phyloP scores from a whole-genome alignment of 2,329 filamentous ascomycete genomes.

The Sclerotinia trifoliorum region DNA sequence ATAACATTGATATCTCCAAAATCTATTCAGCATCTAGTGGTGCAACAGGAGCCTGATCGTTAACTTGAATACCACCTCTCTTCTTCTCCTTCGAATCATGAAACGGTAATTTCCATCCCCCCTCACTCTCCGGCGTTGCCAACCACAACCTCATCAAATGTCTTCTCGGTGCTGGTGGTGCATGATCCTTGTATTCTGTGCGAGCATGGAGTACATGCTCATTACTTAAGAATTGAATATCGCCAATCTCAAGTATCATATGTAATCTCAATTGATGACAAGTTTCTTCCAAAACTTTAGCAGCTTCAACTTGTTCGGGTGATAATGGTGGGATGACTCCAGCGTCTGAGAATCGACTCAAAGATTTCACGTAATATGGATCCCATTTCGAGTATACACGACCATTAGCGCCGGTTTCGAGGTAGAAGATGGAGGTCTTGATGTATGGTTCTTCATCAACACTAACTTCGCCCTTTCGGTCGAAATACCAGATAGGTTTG shows the following conservation, averaged over 20 bases:
- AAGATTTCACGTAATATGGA: conserved; percentile 79
- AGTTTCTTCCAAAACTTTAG: conserved; percentile 70
- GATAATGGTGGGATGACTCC: conserved; percentile 74
- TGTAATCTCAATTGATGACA: conserved; percentile 73
- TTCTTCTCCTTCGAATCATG: conserved; percentile 81
- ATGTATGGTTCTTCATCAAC: conserved; percentile 74
- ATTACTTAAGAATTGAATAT: conserved; percentile 85
- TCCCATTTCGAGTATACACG: conserved; percentile 85
- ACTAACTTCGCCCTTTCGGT: conserved; percentile 81
- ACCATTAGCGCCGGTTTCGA: conserved; percentile 65
- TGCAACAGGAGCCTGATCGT: conserved; percentile 72
- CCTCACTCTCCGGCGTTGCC: conserved; percentile 75
- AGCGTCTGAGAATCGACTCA: conserved; percentile 69
- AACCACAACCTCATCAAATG: conserved; percentile 86
- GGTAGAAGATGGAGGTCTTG: conserved; percentile 69
- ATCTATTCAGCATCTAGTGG: conserved; percentile 73
- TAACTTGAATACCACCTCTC: conserved; percentile 83
- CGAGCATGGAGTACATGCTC: conserved; percentile 77
- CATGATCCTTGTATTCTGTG: conserved; percentile 74
- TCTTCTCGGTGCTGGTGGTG: conserved; percentile 65
- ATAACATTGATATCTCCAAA: neutral
- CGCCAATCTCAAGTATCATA: conserved; percentile 82
- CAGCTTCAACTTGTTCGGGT: conserved; percentile 64
- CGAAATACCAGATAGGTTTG: conserved; percentile 85
- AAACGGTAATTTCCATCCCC: conserved; percentile 82